phyloP scores from a whole-genome alignment of 2,329 filamentous ascomycete species.

The Aspergillus pseudoviridinutans region DNA sequence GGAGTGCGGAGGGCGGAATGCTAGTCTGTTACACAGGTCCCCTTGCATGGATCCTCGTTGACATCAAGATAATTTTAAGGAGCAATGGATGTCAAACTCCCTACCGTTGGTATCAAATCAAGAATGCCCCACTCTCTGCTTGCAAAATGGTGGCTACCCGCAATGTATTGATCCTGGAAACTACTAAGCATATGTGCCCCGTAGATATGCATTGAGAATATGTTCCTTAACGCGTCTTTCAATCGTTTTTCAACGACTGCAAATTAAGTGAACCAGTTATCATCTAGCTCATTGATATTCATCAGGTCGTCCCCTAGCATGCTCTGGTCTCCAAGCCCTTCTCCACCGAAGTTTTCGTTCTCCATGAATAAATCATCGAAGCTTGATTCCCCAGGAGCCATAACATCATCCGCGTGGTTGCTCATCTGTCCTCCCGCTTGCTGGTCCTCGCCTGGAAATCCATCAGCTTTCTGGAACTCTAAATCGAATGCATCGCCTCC shows the following conservation, averaged over 20 bases:
- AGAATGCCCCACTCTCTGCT: background rate
- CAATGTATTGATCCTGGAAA: background rate
- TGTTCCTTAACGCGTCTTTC: background rate
- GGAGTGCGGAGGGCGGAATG: background rate
- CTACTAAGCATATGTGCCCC: background rate
- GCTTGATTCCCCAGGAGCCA: constrained; percentile 40
- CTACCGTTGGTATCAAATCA: background rate
- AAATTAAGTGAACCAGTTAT: constrained; percentile 36
- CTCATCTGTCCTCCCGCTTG: constrained; percentile 13
- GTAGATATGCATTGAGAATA: background rate
- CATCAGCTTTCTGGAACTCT: constrained; percentile 29
- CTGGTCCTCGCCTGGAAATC: constrained; percentile 17
- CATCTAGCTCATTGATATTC: constrained; percentile 39
- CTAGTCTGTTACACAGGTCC: background rate
- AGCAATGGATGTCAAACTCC: background rate
- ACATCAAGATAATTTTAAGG: background rate
- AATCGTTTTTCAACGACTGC: background rate
- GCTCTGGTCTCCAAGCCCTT: constrained; percentile 26
- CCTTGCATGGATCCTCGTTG: background rate
- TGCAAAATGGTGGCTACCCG: background rate
- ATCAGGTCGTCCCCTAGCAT: constrained; percentile 35
- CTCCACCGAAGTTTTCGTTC: constrained; percentile 33
- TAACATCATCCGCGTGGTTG: constrained; percentile 29
- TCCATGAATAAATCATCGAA: constrained; percentile 46
- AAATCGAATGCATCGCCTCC: constrained; percentile 36